Base-by-base conservation (phyloP, 345 rosid species). In the Lepidium sativum region DNA sequence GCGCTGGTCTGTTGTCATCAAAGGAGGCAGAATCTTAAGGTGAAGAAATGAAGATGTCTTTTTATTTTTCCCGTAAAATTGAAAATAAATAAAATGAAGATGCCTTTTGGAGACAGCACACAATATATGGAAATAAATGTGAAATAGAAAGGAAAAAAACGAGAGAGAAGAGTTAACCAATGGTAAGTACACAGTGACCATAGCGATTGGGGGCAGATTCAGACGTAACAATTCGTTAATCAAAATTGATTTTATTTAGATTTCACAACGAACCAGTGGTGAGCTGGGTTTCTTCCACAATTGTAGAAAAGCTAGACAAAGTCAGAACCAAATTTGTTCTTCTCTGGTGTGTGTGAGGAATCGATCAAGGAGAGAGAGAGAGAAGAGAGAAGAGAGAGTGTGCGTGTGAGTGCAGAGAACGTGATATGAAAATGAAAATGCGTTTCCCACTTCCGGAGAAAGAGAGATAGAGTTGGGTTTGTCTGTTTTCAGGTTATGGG, bases 321-420 rank as follows among this genome's bases (percentile, higher is more conserved):
- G 60, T 33, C 56, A 34, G 14, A 60, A 33, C 15, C 68, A 25
- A 20, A 49, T 40, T 50, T 50, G 32, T 44, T 32, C 4, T 12
- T 44, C 54, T 61, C 35, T 21, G 50, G 32, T 6, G 49, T 42
- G 52, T 21, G 48, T 15, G 60, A 4, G 45, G 35, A 38, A 35
- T 48, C 35, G 58, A 55, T 38, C 34, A 9, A 55, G 21, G 45
- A 7, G 33, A 37, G 50, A 53, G 51, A 34, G 45, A 14, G 48
- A 39, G 69, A 8, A 52, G n/a, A n/a, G n/a, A n/a, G n/a, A n/a
- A n/a, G n/a, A n/a, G n/a, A n/a, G n/a, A n/a, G n/a, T n/a, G 69
- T 35, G 44, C 9, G 69, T 6, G 71, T 39, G 65, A 60, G 72
- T 67, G 64, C 69, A 63, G 68, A 55, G 78, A 74, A 68, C 64